Evolutionary conservation across 2,329 filamentous ascomycete species (phyloP), one percentile per base, ranked within the genome.

Genomic region (Fusarium sp.): DNA sequence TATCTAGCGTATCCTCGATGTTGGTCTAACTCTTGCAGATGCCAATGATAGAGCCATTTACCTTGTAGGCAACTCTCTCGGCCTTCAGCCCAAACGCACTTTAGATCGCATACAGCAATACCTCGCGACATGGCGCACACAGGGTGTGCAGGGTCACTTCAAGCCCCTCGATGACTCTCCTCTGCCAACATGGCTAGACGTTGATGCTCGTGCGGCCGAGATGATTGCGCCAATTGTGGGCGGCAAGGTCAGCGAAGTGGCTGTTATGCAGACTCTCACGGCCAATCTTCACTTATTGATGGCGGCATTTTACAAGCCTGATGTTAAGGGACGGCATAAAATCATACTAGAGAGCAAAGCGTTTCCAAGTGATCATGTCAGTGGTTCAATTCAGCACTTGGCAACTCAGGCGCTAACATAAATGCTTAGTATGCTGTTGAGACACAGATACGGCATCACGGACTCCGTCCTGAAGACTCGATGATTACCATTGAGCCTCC

Each of bases 21-120:
- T 31, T 33, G 26, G 35, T 15, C 52, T 66, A 36, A 67, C 26
- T 35, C 20, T 24, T 48, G 26, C 33, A 74, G 71, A 56, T 17
- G 35, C 52, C 65, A 52, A 65, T 35, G 71, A 77, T 44, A 56
- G 69, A 45, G 67, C 87, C 64, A 91, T 93, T 61, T 97, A 97
- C 80, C 89, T 97, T 60, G 95, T 93, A 74, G 94, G 94, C 63
- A 96, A 97, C 83, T 96, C 94, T 0, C 87, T 97, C 5, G 94
- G 94, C 47, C 87, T 95, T 20, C 94, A 96, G 80, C 94, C 94
- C 47, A 89, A 87, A 65, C 80, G 81, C 61, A 82, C 81, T n/a
- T 86, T 87, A 35, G 90, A 90, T 4, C 86, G 87, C 54, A 85
- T 96, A 69, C 85, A 90, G 62, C 87, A 90, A 33, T 94, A 95